Evolutionary conservation across 2,329 filamentous ascomycete species (phyloP).

Genomic region (Lizonia empirigonia): DNA sequence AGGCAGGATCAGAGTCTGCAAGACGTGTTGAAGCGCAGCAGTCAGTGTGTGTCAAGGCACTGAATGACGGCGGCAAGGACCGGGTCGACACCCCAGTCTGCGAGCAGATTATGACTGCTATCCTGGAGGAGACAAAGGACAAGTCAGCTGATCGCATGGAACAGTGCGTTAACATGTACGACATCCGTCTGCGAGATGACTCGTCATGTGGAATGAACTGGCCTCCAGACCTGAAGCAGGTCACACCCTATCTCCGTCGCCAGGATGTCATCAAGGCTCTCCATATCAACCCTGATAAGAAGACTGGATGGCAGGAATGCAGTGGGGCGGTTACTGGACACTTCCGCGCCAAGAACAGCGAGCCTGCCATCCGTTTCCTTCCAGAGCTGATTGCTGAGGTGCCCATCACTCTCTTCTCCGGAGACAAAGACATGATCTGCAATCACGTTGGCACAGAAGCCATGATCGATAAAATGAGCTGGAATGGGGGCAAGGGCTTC

Average conservation of each 20-base stretch:
- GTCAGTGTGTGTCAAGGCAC: conserved; percentile 66
- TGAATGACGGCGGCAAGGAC: conserved; percentile 64
- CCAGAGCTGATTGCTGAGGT: conserved; percentile 79
- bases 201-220: conserved; percentile 96
- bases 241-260: conserved; percentile 84
- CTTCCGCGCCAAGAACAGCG: conserved; percentile 73
- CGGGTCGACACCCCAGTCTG: conserved; percentile 73
- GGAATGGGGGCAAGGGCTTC: conserved; percentile 91
- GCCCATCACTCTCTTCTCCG: conserved; percentile 86
- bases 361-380: conserved; percentile 74
- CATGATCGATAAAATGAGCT: conserved; percentile 86
- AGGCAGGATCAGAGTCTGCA: conserved; percentile 67
- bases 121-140: conserved; percentile 70
- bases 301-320: conserved; percentile 91
- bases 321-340: conserved; percentile 74
- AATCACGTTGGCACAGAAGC: conserved; percentile 95
- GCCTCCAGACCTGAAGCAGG: conserved; percentile 80
- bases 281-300: conserved; percentile 81
- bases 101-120: conserved; percentile 74
- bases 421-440: conserved; percentile 93
- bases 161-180: conserved; percentile 94
- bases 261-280: conserved; percentile 79
- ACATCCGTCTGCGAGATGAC: conserved; percentile 80
- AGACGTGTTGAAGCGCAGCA: conserved; percentile 71
- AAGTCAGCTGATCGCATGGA: conserved; percentile 57